Conservation (phyloP, 306 rosid genomes). For the Ziziphus jujuba region DNA sequence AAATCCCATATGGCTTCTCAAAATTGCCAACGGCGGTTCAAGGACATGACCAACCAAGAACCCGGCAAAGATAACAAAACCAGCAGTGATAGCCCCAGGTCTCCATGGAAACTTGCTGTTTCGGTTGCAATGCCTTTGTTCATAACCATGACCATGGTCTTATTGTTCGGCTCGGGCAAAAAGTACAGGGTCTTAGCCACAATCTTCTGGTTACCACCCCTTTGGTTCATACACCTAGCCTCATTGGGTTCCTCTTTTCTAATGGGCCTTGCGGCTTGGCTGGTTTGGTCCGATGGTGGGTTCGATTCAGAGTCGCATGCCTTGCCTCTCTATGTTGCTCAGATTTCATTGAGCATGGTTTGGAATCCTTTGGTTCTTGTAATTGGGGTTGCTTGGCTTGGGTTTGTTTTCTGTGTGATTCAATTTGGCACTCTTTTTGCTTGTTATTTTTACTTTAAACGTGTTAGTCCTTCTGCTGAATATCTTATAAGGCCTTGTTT, state of each 20-base stretch:
- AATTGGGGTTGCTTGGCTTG: slow-evolving; percentile 34
- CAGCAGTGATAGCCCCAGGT: slow-evolving; percentile 34
- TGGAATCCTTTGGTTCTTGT: slow-evolving; percentile 63
- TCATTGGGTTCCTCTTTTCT: slow-evolving; percentile 41
- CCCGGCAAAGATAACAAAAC: slow-evolving; percentile 33
- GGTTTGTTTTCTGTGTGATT: slow-evolving; percentile 24
- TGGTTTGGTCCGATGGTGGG: slow-evolving; percentile 77
- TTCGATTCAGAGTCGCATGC: slow-evolving; percentile 39
- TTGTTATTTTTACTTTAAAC: slow-evolving; percentile 38
- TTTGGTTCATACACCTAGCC: slow-evolving; percentile 53
- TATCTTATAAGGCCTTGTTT: slow-evolving; percentile 57
- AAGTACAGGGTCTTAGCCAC: slow-evolving; percentile 26
- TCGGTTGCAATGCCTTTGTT: slow-evolving; percentile 42
- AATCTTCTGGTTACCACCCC: slow-evolving; percentile 52
- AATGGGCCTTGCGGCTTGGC: slow-evolving; percentile 64
- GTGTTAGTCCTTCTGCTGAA: slow-evolving; percentile 54
- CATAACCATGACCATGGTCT: slow-evolving; percentile 28
- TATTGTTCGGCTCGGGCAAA: slow-evolving; percentile 38
- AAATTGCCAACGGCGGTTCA: background rate
- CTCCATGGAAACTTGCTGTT: slow-evolving; percentile 28
- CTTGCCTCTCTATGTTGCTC: slow-evolving; percentile 40
- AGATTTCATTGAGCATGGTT: slow-evolving; percentile 37
- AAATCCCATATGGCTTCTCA: background rate
- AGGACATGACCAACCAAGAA: slow-evolving; percentile 25
- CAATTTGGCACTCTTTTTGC: slow-evolving; percentile 36